Conservation (phyloP, 2,329 filamentous ascomycete species). For the Xylaria sp. region DNA sequence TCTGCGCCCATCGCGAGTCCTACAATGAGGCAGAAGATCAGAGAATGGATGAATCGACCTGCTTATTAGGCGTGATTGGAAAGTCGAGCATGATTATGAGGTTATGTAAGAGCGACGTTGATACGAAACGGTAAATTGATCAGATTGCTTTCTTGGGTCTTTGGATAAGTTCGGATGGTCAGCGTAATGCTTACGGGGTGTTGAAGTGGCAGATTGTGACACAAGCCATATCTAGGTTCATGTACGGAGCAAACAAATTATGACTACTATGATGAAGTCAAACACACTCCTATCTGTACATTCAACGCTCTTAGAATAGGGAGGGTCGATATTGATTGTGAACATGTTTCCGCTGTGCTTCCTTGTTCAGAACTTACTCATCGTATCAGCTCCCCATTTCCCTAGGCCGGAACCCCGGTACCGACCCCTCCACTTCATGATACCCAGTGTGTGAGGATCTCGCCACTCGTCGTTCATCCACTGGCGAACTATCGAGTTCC, state of each 20-base stretch:
- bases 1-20: conserved; percentile 34
- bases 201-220: not conserved
- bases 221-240: not conserved
- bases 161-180: not conserved
- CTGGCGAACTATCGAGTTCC: conserved; percentile 31
- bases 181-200: not conserved
- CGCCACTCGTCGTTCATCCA: no score
- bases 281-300: not conserved
- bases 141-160: not conserved
- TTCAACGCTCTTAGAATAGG: not conserved
- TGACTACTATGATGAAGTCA: not conserved
- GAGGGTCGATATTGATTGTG: not conserved
- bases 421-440: conserved; percentile 35
- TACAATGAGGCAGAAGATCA: conserved; percentile 46
- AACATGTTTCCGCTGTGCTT: not conserved
- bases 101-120: not conserved
- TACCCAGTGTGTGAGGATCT: not conserved
- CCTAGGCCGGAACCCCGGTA: not conserved
- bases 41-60: conserved; percentile 47
- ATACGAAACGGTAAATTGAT: conserved; percentile 7
- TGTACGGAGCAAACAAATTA: not conserved
- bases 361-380: not conserved
- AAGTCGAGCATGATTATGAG: not conserved
- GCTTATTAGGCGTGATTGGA: conserved; percentile 40
- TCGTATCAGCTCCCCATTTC: not conserved